Evolutionary conservation across 495 filamentous ascomycete genomes (phyloP), one percentile per base, ranked within the genome.

Genomic region (Podospora pseudoanserina): DNA sequence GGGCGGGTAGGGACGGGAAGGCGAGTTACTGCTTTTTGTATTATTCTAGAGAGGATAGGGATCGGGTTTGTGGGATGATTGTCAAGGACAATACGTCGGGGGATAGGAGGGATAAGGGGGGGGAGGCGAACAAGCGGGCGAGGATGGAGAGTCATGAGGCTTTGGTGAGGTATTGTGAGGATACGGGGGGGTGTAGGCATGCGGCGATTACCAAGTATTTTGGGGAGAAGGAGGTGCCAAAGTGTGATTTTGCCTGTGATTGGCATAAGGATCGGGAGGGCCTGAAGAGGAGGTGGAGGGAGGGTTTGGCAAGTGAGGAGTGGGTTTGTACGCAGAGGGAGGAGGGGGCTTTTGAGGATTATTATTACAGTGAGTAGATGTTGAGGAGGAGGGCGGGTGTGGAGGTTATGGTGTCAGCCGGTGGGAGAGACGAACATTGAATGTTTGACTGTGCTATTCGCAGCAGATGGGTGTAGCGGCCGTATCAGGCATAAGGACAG

Each of bases 171-270:
- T 98, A 97, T 76, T 96, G 93, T 75, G 93, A 98, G 77, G 84
- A 84, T 34, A 90, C 88, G 2, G 82, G 77, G 5, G 79, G 78
- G 3, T 98, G 94, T 73, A 81, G 94, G 66, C 94, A 98, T 77
- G 79, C 84, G 62, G 71, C 89, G 13, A 94, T 98, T 70, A 89
- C 86, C 58, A 84, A 85, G 61, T 94, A 96, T 70, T 97, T 97
- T 79, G 91, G 89, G 0, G 93, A 98, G 74, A 75, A 76, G 28
- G 74, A 78, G 65, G 76, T 80, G 63, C 85, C 87, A 34, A 77
- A 76, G 28, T 98, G 94, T 72, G 88, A 96, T 67, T 92, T 85
- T 78, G 93, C 94, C 11, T 98, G 94, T 75, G 94, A 98, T 79
- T 90, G 87, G 78, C 92, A 93, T 74, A 97, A 97, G 78, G 90